phyloP scores from a whole-genome alignment of 495 filamentous ascomycete genomes.

The Penicillium canescens region DNA sequence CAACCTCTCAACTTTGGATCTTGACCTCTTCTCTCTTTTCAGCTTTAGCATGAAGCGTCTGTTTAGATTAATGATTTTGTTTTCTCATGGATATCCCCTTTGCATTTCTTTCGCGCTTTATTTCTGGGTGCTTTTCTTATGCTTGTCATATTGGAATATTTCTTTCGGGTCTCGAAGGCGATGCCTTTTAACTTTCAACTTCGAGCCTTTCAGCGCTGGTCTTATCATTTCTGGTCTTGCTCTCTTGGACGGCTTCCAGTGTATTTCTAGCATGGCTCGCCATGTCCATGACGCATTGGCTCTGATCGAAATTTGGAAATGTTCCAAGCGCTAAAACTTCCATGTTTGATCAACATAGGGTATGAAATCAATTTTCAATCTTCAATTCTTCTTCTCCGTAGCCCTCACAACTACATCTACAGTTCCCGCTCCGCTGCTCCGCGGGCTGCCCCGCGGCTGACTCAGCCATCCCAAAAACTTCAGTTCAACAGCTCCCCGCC shows the following conservation, averaged over 20 bases:
- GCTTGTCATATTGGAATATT: slow-evolving; percentile 3
- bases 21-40: slow-evolving; percentile 14
- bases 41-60: slow-evolving; percentile 42
- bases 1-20: background rate
- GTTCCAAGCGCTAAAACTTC: too few species aligned
- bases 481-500: background rate
- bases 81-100: slow-evolving; percentile 36
- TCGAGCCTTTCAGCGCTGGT: background rate
- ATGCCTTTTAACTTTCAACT: background rate
- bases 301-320: too few species aligned
- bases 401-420: background rate
- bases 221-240: too few species aligned
- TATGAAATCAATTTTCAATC: background rate
- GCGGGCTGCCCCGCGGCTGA: slow-evolving; percentile 1
- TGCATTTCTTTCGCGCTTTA: slow-evolving; percentile 19
- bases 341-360: background rate
- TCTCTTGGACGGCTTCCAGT: too few species aligned
- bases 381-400: background rate
- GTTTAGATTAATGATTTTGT: slow-evolving; percentile 33
- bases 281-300: too few species aligned
- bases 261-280: too few species aligned
- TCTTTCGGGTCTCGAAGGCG: slow-evolving; percentile 11
- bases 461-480: slow-evolving; percentile 5
- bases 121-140: slow-evolving; percentile 11
- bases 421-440: background rate